These are phyloP conservation scores for Verticillium nonalfalfae DNA, from an alignment of 2,329 filamentous ascomycete genomes.

Conservation along the genomic window DNA sequence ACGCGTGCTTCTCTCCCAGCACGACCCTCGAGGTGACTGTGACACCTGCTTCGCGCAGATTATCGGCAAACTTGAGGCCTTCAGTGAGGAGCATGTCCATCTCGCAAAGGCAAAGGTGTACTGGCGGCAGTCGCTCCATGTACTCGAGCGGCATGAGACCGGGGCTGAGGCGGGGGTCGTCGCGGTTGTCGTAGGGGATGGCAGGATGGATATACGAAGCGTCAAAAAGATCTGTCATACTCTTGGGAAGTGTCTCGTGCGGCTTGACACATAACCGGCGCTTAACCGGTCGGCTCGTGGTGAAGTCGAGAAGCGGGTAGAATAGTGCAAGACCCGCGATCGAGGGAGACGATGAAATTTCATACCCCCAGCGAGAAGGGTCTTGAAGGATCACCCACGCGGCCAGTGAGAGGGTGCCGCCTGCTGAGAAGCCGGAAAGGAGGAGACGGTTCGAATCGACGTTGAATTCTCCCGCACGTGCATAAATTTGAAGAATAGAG, in stretches of 20 bases:
- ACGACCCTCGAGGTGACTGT: conserved; percentile 33
- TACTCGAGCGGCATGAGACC: conserved; percentile 47
- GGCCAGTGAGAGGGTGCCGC: conserved; percentile 48
- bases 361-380: conserved; percentile 31
- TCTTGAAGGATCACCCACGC: conserved; percentile 39
- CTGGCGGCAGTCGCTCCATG: conserved; percentile 43
- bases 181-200: conserved; percentile 34
- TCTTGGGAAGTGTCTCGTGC: conserved; percentile 50
- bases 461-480: conserved; percentile 48
- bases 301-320: conserved; percentile 59
- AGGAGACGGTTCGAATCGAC: conserved; percentile 51
- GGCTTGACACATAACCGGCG: conserved; percentile 46
- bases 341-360: conserved; percentile 21
- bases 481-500: conserved; percentile 53
- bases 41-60: conserved; percentile 32
- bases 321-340: conserved; percentile 51
- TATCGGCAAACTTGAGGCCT: conserved; percentile 53
- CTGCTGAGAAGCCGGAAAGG: conserved; percentile 59
- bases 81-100: conserved; percentile 59
- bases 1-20: conserved; percentile 37
- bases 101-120: conserved; percentile 57
- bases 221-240: conserved; percentile 57
- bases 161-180: conserved; percentile 51
- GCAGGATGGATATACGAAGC: conserved; percentile 53
- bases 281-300: conserved; percentile 47